Percentiles rank a stretch among this genome's conserved stretches.
These are phyloP conservation scores for Furculomyces boomerangus DNA, from an alignment of 371 early-diverging fungal species.

Conservation along the genomic window DNA sequence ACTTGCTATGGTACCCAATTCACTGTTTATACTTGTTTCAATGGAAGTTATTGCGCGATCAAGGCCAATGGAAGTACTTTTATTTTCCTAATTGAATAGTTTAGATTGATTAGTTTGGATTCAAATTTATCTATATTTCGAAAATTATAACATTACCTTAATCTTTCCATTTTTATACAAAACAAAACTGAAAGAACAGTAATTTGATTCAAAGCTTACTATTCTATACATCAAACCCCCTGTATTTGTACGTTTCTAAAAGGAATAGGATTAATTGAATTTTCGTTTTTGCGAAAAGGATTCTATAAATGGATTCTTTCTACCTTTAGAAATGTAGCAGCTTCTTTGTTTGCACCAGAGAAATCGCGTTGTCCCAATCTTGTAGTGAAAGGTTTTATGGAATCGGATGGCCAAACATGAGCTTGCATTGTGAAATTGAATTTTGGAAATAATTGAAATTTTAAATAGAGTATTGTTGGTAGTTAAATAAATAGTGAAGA, in stretches of 20 bases:
- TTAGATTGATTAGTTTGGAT: not conserved
- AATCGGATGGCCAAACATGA: not conserved
- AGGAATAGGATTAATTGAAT: not conserved
- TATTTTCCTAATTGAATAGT: not conserved
- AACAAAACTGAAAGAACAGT: not conserved
- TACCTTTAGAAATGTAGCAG: not conserved
- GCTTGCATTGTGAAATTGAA: too few relatives aligned
- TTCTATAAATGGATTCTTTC: not conserved
- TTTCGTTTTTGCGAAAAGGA: not conserved
- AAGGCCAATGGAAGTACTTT: not conserved
- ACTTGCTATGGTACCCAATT: not conserved
- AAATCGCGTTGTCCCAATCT: not conserved
- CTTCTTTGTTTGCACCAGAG: not conserved
- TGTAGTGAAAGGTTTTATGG: not conserved
- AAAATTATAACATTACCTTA: not conserved
- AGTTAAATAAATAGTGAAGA: too few relatives aligned
- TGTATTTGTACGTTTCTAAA: not conserved
- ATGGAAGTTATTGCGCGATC: not conserved
- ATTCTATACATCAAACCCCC: not conserved
- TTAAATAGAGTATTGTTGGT: too few relatives aligned
- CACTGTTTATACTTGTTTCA: not conserved
- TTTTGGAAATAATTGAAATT: too few relatives aligned
- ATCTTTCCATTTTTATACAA: not conserved
- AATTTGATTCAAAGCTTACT: not conserved
- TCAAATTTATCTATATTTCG: not conserved